A percentile compares a stretch with the other conserved stretches of the same genome.
phyloP scores from a whole-genome alignment of 805 yeast genomes.

The Wickerhamiella bombiphila region DNA sequence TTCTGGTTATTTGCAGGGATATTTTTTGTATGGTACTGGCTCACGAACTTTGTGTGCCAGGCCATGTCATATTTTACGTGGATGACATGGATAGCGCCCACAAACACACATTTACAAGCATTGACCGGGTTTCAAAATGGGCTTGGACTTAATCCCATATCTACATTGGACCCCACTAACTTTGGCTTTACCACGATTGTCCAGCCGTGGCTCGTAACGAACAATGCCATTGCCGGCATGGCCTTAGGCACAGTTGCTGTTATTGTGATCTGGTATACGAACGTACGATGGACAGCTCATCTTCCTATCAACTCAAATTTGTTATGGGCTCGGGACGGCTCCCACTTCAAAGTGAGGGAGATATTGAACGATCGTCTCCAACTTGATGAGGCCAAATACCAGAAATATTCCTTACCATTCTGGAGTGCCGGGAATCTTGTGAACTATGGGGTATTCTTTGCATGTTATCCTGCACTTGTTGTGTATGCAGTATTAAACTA shows the following conservation, averaged over 20 bases:
- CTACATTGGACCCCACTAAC: constrained; percentile 36
- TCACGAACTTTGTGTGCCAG: constrained; percentile 50
- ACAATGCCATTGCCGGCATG: constrained; percentile 25
- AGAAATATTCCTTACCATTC: constrained; percentile 53
- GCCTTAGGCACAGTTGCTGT: constrained; percentile 20
- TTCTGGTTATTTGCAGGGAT: constrained; percentile 30
- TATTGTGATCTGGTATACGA: constrained; percentile 29
- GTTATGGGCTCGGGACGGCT: constrained; percentile 31
- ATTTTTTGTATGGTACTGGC: constrained; percentile 47
- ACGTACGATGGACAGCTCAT: constrained; percentile 36
- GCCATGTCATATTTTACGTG: constrained; percentile 50
- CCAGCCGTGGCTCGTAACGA: constrained; percentile 26
- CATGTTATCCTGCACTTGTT: constrained; percentile 40
- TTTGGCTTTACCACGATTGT: constrained; percentile 25
- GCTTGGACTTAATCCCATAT: constrained; percentile 35
- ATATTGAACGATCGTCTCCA: constrained; percentile 34
- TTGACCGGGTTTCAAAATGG: constrained; percentile 39
- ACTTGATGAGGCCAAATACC: constrained; percentile 34
- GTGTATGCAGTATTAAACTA: constrained; percentile 30
- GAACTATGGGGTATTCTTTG: constrained; percentile 43
- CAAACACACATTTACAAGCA: constrained; percentile 43
- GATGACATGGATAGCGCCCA: constrained; percentile 41
- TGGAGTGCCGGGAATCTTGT: constrained; percentile 48
- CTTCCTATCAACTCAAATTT: constrained; percentile 36
- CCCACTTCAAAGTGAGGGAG: constrained; percentile 29